Base-by-base conservation (phyloP, 306 rosid species). In the Cucurbita maxima region DNA sequence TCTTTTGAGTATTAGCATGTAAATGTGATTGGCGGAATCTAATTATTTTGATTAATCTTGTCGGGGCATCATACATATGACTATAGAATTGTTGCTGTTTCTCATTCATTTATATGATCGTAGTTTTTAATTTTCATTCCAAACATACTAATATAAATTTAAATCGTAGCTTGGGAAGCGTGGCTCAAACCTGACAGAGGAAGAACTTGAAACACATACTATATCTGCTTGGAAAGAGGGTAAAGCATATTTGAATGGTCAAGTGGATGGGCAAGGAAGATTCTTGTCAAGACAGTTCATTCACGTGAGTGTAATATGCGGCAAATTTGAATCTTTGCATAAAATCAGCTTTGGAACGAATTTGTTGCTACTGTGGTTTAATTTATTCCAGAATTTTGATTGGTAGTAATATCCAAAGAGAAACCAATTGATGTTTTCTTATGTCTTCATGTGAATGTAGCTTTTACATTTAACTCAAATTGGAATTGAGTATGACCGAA, bases 211-310 rank as follows among this genome's bases (percentile, higher is more conserved):
- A 86, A 91, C 99, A 47, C 99, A 94, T 82, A 87, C 96, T 18
- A 87, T 94, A 84, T 86, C 97, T 34, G 97, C 99, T 78, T 94
- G 99, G 99, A 94, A 94, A 85, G 96, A 87, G 76, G 97, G 92
- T 76, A 94, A 94, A 75, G 85, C 86, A 37, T 87, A 88, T 86
- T 82, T 90, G 41, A 86, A 79, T 56, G 87, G 88, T 63, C 89
- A 85, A 76, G 82, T 85, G 74, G 88, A 87, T 82, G 87, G 82
- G 30, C 91, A 75, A 41, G 90, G 97, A 81, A 83, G 91, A 77
- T 76, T 81, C 41, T 72, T 81, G 79, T 75, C 91, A 6, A 86
- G 92, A 81, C 85, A 59, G 76, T 86, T 94, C 53, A 71, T 91
- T 78, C 88, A 88, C 77, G 99, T 94, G 80, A 91, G 97, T 83